Percentiles rank a stretch among this genome's conserved stretches.
Evolutionary conservation across 805 yeast genomes (phyloP).

Genomic region (Candida namnaoensis): DNA sequence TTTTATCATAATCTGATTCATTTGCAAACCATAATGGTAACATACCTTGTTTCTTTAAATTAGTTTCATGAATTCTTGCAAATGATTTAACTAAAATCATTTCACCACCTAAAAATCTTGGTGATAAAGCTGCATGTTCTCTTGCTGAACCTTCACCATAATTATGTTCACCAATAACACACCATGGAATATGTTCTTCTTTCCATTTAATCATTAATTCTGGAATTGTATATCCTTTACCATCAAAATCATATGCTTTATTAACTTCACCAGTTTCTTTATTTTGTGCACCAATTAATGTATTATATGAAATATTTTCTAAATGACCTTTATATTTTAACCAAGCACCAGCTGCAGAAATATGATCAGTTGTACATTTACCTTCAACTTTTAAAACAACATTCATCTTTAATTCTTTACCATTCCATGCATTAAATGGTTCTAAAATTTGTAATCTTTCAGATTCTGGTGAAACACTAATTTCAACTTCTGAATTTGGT

Average conservation of each 20-base stretch:
- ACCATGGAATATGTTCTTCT: conserved; percentile 78
- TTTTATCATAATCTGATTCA: conserved; percentile 87
- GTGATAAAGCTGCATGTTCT: conserved; percentile 99
- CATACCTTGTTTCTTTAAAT: conserved; percentile 98
- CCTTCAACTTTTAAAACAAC: conserved; percentile 93
- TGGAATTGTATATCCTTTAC: conserved; percentile 90
- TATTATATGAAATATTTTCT: conserved; percentile 97
- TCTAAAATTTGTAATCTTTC: conserved; percentile 93
- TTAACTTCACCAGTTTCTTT: conserved; percentile 94
- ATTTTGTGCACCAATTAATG: conserved; percentile 98
- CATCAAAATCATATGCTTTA: conserved; percentile 80
- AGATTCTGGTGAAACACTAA: conserved; percentile 77
- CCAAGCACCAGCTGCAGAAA: conserved; percentile 99
- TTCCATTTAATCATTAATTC: conserved; percentile 95
- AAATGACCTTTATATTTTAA: conserved; percentile 99
- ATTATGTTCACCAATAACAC: conserved; percentile 97
- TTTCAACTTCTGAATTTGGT: conserved; percentile 57
- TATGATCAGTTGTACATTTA: conserved; percentile 98
- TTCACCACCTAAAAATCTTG: conserved; percentile 97
- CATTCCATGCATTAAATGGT: conserved; percentile 95
- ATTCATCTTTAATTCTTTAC: conserved; percentile 84
- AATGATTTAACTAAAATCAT: conserved; percentile 97
- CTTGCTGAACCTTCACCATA: conserved; percentile 99
- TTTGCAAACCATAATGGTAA: conserved; percentile 92
- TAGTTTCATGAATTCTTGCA: conserved; percentile 98